Conservation (phyloP, 2,329 filamentous ascomycete species). For the Ascochyta pisi region DNA sequence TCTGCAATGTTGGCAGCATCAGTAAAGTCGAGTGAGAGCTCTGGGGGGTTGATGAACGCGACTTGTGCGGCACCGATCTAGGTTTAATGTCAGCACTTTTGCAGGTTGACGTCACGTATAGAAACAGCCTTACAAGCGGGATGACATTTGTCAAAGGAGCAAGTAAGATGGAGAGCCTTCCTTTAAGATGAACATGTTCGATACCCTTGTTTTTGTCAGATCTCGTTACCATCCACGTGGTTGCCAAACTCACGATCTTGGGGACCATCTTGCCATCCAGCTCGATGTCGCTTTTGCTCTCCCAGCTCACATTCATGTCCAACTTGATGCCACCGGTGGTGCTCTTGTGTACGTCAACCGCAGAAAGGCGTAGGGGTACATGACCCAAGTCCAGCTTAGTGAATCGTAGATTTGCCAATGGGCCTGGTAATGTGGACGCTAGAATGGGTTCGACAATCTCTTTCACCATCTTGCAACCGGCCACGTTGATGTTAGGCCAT, state of each 20-base stretch:
- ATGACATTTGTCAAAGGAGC: conserved; percentile 56
- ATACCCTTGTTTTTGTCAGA: conserved; percentile 49
- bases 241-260: conserved; percentile 46
- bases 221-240: background rate
- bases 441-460: conserved; percentile 59
- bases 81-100: conserved; percentile 10
- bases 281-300: conserved; percentile 57
- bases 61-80: conserved; percentile 59
- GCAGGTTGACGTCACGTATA: background rate
- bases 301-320: conserved; percentile 57
- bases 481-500: conserved; percentile 59
- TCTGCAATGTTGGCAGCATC: conserved; percentile 57
- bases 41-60: conserved; percentile 58
- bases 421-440: conserved; percentile 55
- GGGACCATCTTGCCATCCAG: conserved; percentile 55
- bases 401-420: conserved; percentile 53
- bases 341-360: conserved; percentile 56
- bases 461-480: conserved; percentile 54
- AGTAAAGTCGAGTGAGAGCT: conserved; percentile 57
- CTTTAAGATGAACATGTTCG: conserved; percentile 54
- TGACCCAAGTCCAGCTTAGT: conserved; percentile 56
- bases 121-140: conserved; percentile 50
- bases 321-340: conserved; percentile 56
- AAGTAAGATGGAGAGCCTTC: conserved; percentile 54
- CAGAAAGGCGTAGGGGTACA: conserved; percentile 51